A percentile compares a stretch with the other conserved stretches of the same genome.
Conservation (phyloP, 202 grass and related monocot species). For the Dendrocalamus latiflorus region DNA sequence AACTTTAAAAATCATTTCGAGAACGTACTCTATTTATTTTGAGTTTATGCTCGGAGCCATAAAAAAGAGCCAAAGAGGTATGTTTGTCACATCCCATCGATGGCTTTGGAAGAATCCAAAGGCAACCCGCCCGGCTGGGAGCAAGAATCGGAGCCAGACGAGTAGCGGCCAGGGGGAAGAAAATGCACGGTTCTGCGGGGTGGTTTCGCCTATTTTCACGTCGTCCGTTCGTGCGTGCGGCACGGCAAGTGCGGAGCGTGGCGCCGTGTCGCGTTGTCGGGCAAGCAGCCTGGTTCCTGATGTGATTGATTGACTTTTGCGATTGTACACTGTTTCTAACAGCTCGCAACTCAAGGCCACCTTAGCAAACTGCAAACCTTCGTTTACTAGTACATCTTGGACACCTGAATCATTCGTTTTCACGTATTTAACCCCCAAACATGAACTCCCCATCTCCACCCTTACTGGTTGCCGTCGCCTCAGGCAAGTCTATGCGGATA, state of each 20-base stretch:
- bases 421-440: background rate
- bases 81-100: constrained; percentile 16
- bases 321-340: background rate
- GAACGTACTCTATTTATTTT: too few relatives aligned
- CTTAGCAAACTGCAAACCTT: background rate
- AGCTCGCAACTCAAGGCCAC: background rate
- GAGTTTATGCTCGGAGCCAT: too few relatives aligned
- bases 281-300: background rate
- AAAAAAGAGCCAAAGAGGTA: background rate
- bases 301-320: constrained; percentile 3
- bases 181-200: background rate
- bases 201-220: background rate
- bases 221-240: background rate
- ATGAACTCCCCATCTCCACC: background rate
- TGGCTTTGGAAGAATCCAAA: constrained; percentile 59
- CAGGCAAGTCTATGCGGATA: background rate
- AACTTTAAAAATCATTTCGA: too few relatives aligned
- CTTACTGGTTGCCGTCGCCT: background rate
- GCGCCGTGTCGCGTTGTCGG: constrained; percentile 20
- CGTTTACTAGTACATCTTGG: background rate
- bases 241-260: background rate
- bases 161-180: constrained; percentile 28
- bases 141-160: constrained; percentile 22
- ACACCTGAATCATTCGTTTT: background rate
- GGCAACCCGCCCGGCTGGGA: background rate